Evolutionary conservation across 352 stramenopile genomes (phyloP).

Genomic region (Plasmopara muralis): DNA sequence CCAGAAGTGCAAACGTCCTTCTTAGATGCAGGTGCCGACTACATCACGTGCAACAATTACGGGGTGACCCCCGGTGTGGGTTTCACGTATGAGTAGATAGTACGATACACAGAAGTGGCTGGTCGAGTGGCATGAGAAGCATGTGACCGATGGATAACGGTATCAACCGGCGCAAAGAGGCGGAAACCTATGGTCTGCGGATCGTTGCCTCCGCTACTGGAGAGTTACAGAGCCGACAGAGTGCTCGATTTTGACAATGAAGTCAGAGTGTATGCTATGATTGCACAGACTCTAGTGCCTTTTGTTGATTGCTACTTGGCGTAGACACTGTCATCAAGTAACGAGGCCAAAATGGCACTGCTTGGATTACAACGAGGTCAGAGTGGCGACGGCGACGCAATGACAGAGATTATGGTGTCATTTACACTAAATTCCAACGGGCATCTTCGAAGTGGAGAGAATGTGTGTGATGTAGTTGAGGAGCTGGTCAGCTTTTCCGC

Average conservation of each 20-base stretch:
- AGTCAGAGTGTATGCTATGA: conserved; percentile 61
- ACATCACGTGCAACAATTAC: conserved; percentile 90
- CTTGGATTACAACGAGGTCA: conserved; percentile 41
- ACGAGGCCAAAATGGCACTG: conserved; percentile 80
- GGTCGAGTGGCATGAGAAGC: conserved; percentile 56
- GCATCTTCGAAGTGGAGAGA: conserved; percentile 69
- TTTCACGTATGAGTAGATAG: conserved; percentile 71
- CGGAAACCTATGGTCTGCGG: conserved; percentile 35
- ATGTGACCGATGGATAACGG: conserved; percentile 15
- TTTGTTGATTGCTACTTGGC: conserved; percentile 78
- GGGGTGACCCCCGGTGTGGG: conserved; percentile 81
- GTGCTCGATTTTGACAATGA: conserved; percentile 62
- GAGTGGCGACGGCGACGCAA: conserved; percentile 14
- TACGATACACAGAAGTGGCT: conserved; percentile 35
- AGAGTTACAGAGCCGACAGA: conserved; percentile 85
- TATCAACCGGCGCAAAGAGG: conserved; percentile 3
- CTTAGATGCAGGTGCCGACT: conserved; percentile 62
- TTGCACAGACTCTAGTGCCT: conserved; percentile 50
- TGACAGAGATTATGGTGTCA: conserved; percentile 61
- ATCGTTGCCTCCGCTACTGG: conserved; percentile 79
- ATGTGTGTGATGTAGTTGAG: conserved; percentile 35
- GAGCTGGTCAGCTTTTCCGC: conserved; percentile 31
- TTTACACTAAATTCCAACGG: conserved; percentile 72
- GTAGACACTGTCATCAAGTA: conserved; percentile 84
- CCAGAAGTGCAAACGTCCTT: conserved; percentile 80